These are phyloP conservation scores for Andrographis paniculata DNA, from an alignment of 305 asterid species.

Conservation along the genomic window DNA sequence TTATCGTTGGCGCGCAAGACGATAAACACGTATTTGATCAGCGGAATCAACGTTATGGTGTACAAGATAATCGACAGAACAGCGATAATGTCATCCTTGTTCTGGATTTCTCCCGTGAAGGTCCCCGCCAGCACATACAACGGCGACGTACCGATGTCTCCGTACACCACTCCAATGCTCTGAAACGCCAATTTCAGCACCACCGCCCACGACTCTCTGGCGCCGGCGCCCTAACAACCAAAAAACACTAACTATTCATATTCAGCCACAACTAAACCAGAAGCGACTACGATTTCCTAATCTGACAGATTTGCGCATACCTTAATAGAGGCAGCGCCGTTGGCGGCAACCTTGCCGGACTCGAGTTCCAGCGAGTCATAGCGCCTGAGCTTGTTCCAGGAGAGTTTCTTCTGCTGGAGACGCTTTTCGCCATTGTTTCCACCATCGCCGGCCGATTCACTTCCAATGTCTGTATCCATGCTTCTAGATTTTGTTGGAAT, in stretches of 20 bases:
- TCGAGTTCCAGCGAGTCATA: conserved; percentile 37
- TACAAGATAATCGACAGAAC: conserved; percentile 49
- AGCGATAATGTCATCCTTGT: conserved; percentile 52
- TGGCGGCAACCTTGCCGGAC: conserved; percentile 16
- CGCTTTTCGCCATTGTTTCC: too few species aligned
- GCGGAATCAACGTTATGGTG: conserved; percentile 49
- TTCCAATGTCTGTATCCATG: too few species aligned
- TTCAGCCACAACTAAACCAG: background rate
- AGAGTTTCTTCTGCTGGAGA: too few species aligned
- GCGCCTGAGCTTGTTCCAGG: conserved; percentile 15
- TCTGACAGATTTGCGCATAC: too few species aligned
- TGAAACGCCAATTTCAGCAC: conserved; percentile 49
- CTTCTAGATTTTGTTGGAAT: too few species aligned
- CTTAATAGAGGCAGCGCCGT: background rate
- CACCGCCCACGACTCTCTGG: conserved; percentile 23
- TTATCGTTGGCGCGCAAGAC: conserved; percentile 62
- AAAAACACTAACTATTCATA: background rate
- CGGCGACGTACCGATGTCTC: conserved; percentile 74
- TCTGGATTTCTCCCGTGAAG: conserved; percentile 33
- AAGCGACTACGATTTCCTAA: background rate
- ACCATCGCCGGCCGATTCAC: too few species aligned
- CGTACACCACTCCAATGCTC: conserved; percentile 65
- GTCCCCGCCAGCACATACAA: conserved; percentile 47
- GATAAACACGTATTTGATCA: conserved; percentile 50
- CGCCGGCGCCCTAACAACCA: background rate